Base-by-base conservation (phyloP, 2,329 filamentous ascomycete species). In the Diplodia mutila region DNA sequence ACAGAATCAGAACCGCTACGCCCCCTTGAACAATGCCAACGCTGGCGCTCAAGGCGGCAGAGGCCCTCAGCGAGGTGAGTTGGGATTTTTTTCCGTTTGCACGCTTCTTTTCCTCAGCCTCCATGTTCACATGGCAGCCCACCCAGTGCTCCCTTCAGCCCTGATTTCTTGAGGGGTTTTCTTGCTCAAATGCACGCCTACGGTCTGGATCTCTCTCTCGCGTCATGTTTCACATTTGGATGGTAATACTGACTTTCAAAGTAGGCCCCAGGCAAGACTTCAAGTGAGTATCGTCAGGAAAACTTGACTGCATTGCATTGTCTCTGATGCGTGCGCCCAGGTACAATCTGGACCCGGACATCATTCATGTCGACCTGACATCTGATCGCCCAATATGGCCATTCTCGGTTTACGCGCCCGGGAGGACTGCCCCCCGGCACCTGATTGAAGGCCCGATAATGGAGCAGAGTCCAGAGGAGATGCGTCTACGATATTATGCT, bases 391-490 rank as follows among this genome's bases (percentile, higher is more conserved):
- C 94, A 21, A 81, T 87, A 83, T 98, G 94, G 91, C 90, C 95
- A 4, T 85, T 97, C 27, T 97, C 94, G 1, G 86, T 90, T 25
- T 98, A 97, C 78, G 92, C 89, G 0, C 93, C 94, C 0, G 91
- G 90, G 4, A 85, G 83, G 73, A 87, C 93, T 72, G 88, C 91
- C 1, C 94, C 94, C 0, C 87, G 88, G 21, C 93, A 97, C 78
- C 84, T 97, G 0, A 94, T 97, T 73, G 93, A 93, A 64, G 93
- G 93, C 1, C 85, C 84, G 53, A 84, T 87, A 6, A 86, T 93
- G 21, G 94, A 98, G 77, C 90, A 93, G 77, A 97, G 93, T 74
- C 90, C 91, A 49, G 94, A 98, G 77, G 94, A 98, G 79, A 86
- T 97, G 76, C 87, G 93, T 61, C 76, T 94, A 32, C 80, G 83